Base-by-base conservation (phyloP, 345 rosid species). In the Gossypioides kirkii region DNA sequence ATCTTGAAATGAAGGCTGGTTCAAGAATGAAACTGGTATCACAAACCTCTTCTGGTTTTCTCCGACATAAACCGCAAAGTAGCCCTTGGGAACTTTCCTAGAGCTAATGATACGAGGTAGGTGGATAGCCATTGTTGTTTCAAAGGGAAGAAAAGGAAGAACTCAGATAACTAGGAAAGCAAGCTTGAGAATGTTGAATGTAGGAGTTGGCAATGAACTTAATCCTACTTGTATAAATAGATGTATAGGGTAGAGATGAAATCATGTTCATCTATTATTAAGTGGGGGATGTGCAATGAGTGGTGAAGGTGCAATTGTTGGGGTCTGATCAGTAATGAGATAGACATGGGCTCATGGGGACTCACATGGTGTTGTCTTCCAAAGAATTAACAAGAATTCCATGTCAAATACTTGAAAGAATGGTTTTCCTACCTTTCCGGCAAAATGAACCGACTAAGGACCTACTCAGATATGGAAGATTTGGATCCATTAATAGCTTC, bases 31-130 rank as follows among this genome's bases (percentile, higher is more conserved):
- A 5, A 81, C 18, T 0, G 83, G 86, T 16, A 85, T 74, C 53
- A 75, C 77, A 28, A 74, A 85, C 80, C 84, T 74, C 77, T 77
- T 84, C 74, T 71, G 79, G 49, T 78, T 63, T 45, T 85, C 86
- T 73, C 88, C 73, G 28, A 53, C 73, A 70, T 70, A 70, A 18
- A 70, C 73, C 36, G 45, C 73, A 53, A 70, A 38, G 59, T 70
- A 49, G 14, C 61, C 73, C 26, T 32, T 70, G 47, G 73, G 73
- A 36, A 52, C 73, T 65, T 65, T 65, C 70, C 45, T 81, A 52
- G 77, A 66, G 18, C 46, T 67, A 36, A 59, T 10, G 23, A 71
- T 23, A 14, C 28, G n/a, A 6, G 70, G 78, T 3, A 79, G 26
- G 7, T 64, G 65, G 38, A 71, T 71, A 8, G 73, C 70, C 77